Conservation (phyloP, 2,329 filamentous ascomycete species). For the Sporothrix pallida region DNA sequence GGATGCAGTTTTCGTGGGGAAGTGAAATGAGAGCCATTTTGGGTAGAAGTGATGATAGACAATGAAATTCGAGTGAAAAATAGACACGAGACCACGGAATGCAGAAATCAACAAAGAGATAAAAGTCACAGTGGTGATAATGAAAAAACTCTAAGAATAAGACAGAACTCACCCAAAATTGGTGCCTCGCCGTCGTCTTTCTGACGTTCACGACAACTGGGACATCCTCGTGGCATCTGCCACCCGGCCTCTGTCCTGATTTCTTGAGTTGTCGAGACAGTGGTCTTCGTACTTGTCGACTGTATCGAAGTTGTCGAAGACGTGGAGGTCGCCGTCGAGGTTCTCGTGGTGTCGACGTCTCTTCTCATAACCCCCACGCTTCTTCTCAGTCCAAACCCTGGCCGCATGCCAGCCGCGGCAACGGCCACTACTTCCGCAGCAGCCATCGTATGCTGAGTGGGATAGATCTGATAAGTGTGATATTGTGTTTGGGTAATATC, state of each 20-base stretch:
- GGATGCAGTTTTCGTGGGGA: conserved; percentile 1
- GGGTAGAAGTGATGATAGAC: neutral
- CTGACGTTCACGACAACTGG: conserved; percentile 25
- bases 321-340: neutral
- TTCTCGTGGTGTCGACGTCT: neutral
- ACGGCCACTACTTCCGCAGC: conserved; percentile 24
- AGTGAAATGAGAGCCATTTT: neutral
- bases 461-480: neutral
- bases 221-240: conserved; percentile 30
- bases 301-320: neutral
- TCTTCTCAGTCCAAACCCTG: conserved; percentile 27
- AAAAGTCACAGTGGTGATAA: neutral
- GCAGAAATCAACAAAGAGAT: neutral
- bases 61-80: neutral
- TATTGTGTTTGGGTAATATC: neutral
- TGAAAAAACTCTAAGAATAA: neutral
- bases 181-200: conserved; percentile 17
- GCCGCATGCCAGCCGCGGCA: conserved; percentile 32
- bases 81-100: neutral
- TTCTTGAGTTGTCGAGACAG: neutral
- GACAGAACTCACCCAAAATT: conserved; percentile 16
- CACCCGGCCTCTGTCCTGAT: neutral
- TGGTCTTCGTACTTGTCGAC: neutral
- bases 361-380: conserved; percentile 23
- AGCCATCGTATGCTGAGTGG: conserved; percentile 20